Evolutionary conservation across 2,329 filamentous ascomycete species (phyloP).

Genomic region (Malbranchea zuffiana): DNA sequence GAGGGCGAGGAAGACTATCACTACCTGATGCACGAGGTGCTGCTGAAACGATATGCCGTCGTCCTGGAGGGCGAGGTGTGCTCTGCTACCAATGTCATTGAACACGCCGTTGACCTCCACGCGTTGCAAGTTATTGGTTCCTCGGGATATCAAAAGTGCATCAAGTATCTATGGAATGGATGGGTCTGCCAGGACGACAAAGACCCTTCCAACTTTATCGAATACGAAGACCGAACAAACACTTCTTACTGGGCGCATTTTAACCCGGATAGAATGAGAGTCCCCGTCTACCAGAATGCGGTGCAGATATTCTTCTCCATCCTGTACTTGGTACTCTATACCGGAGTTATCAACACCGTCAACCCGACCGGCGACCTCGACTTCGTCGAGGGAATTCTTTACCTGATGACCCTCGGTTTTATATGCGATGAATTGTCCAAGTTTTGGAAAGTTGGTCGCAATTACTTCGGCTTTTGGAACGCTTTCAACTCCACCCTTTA

Average conservation of each 20-base stretch:
- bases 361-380: slow-evolving; percentile 79
- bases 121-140: slow-evolving; percentile 79
- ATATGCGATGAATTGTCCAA: slow-evolving; percentile 80
- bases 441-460: slow-evolving; percentile 84
- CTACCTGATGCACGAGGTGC: slow-evolving; percentile 67
- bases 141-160: slow-evolving; percentile 91
- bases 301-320: slow-evolving; percentile 77
- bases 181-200: slow-evolving; percentile 96
- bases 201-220: slow-evolving; percentile 78
- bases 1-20: slow-evolving; percentile 69
- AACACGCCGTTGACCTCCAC: slow-evolving; percentile 87
- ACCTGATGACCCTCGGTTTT: slow-evolving; percentile 84
- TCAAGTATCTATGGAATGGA: slow-evolving; percentile 82
- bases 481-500: slow-evolving; percentile 85
- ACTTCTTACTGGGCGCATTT: slow-evolving; percentile 69
- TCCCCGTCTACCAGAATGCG: slow-evolving; percentile 83
- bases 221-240: slow-evolving; percentile 74
- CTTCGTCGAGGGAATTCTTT: slow-evolving; percentile 69
- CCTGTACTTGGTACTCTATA: slow-evolving; percentile 75
- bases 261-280: slow-evolving; percentile 87
- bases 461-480: slow-evolving; percentile 94
- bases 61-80: slow-evolving; percentile 58
- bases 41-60: slow-evolving; percentile 83
- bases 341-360: slow-evolving; percentile 84
- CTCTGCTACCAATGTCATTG: slow-evolving; percentile 72